Evolutionary conservation across 352 stramenopile species (phyloP), one percentile per base, ranked within the genome.

Genomic region (Globisporangium barbulae): DNA sequence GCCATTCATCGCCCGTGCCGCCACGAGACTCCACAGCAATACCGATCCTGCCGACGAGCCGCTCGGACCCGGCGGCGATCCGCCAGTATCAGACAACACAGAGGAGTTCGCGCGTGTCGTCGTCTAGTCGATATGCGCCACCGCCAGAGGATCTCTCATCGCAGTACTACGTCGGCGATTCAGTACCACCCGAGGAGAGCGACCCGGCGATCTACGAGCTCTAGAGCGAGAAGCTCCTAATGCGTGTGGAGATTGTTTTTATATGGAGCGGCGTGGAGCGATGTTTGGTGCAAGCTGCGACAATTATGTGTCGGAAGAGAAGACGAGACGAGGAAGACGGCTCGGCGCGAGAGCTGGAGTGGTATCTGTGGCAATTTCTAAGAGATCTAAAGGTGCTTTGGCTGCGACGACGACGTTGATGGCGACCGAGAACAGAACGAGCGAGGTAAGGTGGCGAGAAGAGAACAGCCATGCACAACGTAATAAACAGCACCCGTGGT

Each of bases 171-270:
- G 47, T 48, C 57, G 47, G 7, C 15, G 31, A 49, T 10, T 19
- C 25, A 15, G 33, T 44, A 31, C n/a, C n/a, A 10, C 52, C 31
- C 17, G 52, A 57, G 19, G 52, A 57, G 52, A 28, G 30, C 30
- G 52, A 57, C 12, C 52, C 52, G 2, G 21, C 63, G 42, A 52
- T 61, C 41, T 70, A 65, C 25, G 64, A 70, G 49, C 53, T 70
- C 39, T 69, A 48, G 55, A 54, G 45, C 7, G 25, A 41, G 25
- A 30, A 21, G 19, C 47, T 8, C 2, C 28, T 15, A 5, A 25
- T 37, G 21, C 7, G 33, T 37, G 33, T 37, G 33, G 33, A 37
- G 33, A 37, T 37, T 37, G 33, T 37, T 41, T 41, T 41, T 41
- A 41, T 47, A 47, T 47, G 45, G 6, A 15, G 22, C n/a, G 45